These are phyloP conservation scores for Cylindrotheca fusiformis DNA, from an alignment of 108 stramenopile species.

Conservation along the genomic window DNA sequence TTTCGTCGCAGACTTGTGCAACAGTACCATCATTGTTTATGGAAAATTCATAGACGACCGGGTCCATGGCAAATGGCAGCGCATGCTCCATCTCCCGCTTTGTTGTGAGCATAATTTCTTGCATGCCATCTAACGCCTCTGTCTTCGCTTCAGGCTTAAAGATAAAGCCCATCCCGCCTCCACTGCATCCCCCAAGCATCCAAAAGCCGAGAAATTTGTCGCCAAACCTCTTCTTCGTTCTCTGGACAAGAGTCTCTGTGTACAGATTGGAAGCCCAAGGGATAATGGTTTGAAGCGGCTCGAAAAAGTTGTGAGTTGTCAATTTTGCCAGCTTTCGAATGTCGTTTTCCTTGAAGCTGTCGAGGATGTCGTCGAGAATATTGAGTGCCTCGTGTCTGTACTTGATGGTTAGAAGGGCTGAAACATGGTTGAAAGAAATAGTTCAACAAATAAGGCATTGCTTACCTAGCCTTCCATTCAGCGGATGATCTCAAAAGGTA, in stretches of 20 bases:
- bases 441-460: too few relatives aligned
- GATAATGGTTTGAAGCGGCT: slow-evolving; percentile 44
- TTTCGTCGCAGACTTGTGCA: slow-evolving; percentile 26
- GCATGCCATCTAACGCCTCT: slow-evolving; percentile 33
- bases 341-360: slow-evolving; percentile 38
- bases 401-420: too few relatives aligned
- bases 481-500: slow-evolving; percentile 51
- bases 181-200: slow-evolving; percentile 49
- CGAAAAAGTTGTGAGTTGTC: slow-evolving; percentile 59
- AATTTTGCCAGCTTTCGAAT: slow-evolving; percentile 41
- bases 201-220: slow-evolving; percentile 57
- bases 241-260: slow-evolving; percentile 53
- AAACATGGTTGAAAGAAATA: too few relatives aligned
- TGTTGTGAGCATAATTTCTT: slow-evolving; percentile 49
- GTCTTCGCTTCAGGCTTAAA: slow-evolving; percentile 45
- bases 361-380: slow-evolving; percentile 50
- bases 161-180: slow-evolving; percentile 68
- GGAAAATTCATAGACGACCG: slow-evolving; percentile 49
- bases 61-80: slow-evolving; percentile 64
- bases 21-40: slow-evolving; percentile 54
- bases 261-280: slow-evolving; percentile 60
- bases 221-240: slow-evolving; percentile 35
- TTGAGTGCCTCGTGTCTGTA: slow-evolving; percentile 35
- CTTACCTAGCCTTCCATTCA: slow-evolving; percentile 34
- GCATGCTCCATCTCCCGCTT: slow-evolving; percentile 53